These are phyloP conservation scores for Rhizoctonia solani DNA, from an alignment of 1,284 basidiomycete species.

Conservation along the genomic window DNA sequence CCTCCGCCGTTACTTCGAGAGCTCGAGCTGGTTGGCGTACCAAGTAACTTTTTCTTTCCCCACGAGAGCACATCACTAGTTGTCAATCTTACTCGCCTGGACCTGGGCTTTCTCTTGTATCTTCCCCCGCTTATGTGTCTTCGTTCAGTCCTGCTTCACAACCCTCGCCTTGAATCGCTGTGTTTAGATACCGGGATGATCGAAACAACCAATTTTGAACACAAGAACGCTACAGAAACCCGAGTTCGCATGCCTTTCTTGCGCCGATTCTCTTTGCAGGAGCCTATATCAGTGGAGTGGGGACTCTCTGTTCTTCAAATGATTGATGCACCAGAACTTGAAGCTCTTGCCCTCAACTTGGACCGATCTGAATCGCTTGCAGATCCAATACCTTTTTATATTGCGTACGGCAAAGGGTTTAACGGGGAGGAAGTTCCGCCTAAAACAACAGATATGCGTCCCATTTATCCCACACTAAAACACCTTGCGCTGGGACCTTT, in stretches of 20 bases:
- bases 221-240: background rate
- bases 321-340: slow-evolving; percentile 12
- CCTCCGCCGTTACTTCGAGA: background rate
- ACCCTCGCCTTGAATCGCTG: background rate
- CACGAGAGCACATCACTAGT: background rate
- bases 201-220: background rate
- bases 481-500: slow-evolving; percentile 5
- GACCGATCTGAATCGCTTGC: too few relatives aligned
- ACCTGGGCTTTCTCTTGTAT: background rate
- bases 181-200: background rate
- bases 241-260: background rate
- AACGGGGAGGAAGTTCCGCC: background rate
- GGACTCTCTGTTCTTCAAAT: slow-evolving; percentile 2
- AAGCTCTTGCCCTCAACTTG: background rate
- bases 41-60: background rate
- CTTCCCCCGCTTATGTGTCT: slow-evolving; percentile 2
- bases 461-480: slow-evolving; percentile 5
- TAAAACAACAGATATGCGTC: background rate
- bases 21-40: slow-evolving; percentile 3
- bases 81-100: background rate
- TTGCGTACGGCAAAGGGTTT: background rate
- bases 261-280: slow-evolving; percentile 1
- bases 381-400: background rate
- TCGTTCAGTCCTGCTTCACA: background rate
- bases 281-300: background rate